Evolutionary conservation across 805 yeast genomes (phyloP).

Genomic region (Torulaspora franciscae): DNA sequence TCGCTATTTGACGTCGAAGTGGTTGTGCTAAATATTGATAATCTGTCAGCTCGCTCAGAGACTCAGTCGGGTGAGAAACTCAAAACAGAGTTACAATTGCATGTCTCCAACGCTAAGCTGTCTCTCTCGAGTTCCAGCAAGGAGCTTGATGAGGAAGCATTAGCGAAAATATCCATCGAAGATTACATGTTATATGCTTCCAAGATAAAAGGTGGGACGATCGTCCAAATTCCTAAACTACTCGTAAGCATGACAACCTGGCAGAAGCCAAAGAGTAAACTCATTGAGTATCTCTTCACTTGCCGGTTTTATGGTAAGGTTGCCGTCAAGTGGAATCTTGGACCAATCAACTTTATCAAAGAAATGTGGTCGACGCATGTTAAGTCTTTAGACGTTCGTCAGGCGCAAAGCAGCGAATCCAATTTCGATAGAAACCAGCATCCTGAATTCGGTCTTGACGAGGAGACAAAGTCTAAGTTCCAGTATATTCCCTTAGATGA

Average conservation of each 20-base stretch:
- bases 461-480: slow-evolving; percentile 36
- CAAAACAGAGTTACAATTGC: slow-evolving; percentile 55
- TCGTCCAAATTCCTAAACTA: slow-evolving; percentile 74
- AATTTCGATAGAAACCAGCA: slow-evolving; percentile 17
- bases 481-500: slow-evolving; percentile 58
- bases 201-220: slow-evolving; percentile 70
- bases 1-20: slow-evolving; percentile 75
- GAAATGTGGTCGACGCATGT: slow-evolving; percentile 91
- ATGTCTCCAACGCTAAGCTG: slow-evolving; percentile 57
- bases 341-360: slow-evolving; percentile 81
- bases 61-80: slow-evolving; percentile 36
- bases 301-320: slow-evolving; percentile 85
- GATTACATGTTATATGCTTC: slow-evolving; percentile 53
- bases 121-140: slow-evolving; percentile 59
- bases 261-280: slow-evolving; percentile 48
- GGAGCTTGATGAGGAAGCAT: slow-evolving; percentile 46
- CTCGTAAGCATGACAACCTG: slow-evolving; percentile 69
- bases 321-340: slow-evolving; percentile 90
- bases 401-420: slow-evolving; percentile 35
- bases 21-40: slow-evolving; percentile 54
- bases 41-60: slow-evolving; percentile 47
- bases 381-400: slow-evolving; percentile 61
- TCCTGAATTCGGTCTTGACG: slow-evolving; percentile 36
- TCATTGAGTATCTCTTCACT: slow-evolving; percentile 61
- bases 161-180: slow-evolving; percentile 44